phyloP scores from a whole-genome alignment of 192 early-diverging fungal genomes.

The Linnemannia schmuckeri region DNA sequence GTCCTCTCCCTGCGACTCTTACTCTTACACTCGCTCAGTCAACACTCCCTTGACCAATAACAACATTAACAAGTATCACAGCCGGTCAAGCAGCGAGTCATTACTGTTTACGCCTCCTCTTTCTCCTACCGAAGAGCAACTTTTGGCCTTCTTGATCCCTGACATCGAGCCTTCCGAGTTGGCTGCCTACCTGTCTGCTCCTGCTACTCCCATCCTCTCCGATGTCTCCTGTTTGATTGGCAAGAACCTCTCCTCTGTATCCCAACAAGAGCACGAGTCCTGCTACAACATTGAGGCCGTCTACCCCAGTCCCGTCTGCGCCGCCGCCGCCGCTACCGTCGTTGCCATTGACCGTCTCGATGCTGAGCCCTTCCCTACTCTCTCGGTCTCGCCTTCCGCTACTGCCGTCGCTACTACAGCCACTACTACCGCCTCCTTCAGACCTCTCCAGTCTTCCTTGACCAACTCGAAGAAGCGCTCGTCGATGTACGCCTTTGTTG shows the following conservation, averaged over 20 bases:
- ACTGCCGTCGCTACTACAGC: neutral
- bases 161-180: constrained; percentile 55
- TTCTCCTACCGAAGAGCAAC: constrained; percentile 50
- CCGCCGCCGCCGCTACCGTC: constrained; percentile 51
- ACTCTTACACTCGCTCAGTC: constrained; percentile 8
- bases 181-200: constrained; percentile 49
- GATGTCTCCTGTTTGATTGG: constrained; percentile 49
- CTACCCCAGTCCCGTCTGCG: constrained; percentile 54
- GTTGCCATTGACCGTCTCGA: constrained; percentile 42
- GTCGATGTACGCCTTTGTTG: constrained; percentile 46
- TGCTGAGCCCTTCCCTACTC: constrained; percentile 7
- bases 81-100: constrained; percentile 34
- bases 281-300: constrained; percentile 27
- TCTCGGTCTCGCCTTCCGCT: constrained; percentile 3
- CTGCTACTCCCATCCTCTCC: constrained; percentile 36
- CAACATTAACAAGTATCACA: constrained; percentile 15
- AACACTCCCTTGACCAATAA: constrained; percentile 3
- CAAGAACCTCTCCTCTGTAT: constrained; percentile 8
- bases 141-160: constrained; percentile 50
- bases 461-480: constrained; percentile 26
- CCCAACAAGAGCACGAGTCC: neutral
- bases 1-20: constrained; percentile 17
- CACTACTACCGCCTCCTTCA: neutral
- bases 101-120: constrained; percentile 50
- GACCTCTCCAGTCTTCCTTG: neutral